Conservation (phyloP, 2,329 filamentous ascomycete genomes). For the Aspergillus quadricinctus region DNA sequence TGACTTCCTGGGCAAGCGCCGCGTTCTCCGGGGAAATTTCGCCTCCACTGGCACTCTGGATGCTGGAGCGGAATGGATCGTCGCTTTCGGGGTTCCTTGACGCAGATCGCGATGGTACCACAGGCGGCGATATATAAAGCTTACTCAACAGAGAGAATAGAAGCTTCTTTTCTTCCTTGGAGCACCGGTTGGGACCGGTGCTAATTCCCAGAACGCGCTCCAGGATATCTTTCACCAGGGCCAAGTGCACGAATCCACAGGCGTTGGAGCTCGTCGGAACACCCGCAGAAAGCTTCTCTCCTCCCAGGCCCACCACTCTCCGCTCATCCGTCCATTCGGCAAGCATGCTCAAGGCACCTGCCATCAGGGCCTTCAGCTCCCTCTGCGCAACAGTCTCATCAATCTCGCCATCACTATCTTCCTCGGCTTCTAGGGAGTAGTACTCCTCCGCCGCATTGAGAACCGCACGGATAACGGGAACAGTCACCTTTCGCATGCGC, state of each 20-base stretch:
- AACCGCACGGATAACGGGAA: slow-evolving; percentile 70
- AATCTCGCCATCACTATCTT: slow-evolving; percentile 69
- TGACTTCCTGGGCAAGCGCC: slow-evolving; percentile 50
- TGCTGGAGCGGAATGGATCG: slow-evolving; percentile 53
- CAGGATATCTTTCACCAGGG: slow-evolving; percentile 71
- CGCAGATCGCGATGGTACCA: slow-evolving; percentile 39
- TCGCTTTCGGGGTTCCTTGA: slow-evolving; percentile 53
- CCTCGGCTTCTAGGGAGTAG: slow-evolving; percentile 68
- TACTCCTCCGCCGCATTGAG: slow-evolving; percentile 55
- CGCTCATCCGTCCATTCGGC: slow-evolving; percentile 94
- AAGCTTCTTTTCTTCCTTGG: slow-evolving; percentile 77
- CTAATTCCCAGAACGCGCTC: slow-evolving; percentile 61
- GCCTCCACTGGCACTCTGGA: slow-evolving; percentile 45
- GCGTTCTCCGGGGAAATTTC: slow-evolving; percentile 49
- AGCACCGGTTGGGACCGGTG: slow-evolving; percentile 29
- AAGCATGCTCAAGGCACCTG: slow-evolving; percentile 72
- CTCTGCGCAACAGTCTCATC: slow-evolving; percentile 71
- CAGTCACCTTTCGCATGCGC: slow-evolving; percentile 69
- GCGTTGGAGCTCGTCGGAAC: slow-evolving; percentile 52
- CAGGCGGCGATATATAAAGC: slow-evolving; percentile 69
- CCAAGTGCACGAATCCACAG: slow-evolving; percentile 74
- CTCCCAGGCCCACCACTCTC: slow-evolving; percentile 62
- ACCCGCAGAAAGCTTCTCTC: slow-evolving; percentile 42
- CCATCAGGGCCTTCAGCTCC: slow-evolving; percentile 52
- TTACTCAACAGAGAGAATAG: slow-evolving; percentile 76